Evolutionary conservation across 768 basidiomycete species (phyloP), one percentile per base, ranked within the genome.

Genomic region (Termitomyces bulborhizus): DNA sequence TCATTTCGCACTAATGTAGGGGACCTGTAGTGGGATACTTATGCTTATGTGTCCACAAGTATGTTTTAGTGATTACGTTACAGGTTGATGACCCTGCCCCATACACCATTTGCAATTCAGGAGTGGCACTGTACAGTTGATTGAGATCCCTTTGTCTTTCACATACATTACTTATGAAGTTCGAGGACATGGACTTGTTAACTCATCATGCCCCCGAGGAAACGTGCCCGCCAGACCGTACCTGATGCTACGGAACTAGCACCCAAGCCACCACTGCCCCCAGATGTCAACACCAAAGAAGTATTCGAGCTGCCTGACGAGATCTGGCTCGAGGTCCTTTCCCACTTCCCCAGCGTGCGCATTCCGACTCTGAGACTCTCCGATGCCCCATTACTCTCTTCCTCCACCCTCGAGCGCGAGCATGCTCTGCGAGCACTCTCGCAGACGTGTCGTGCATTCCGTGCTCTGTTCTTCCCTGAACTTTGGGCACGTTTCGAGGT

Each of bases 401-500:
- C 54, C 6, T 47, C 49, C 2, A 63, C 66, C 55, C 62, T 65
- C 27, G 64, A 62, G 31, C 67, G 69, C 21, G 21, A 21, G 21
- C 21, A 21, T 21, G 21, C 21, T 21, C 21, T 21, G 21, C 21
- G 21, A 21, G 21, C 21, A 21, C 64, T 73, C 6, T 73, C 73
- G 0, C 73, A 73, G 53, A 70, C 71, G 0, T 70, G 69, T 52
- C 58, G 53, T 21, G 45, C 57, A 0, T 66, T 70, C 44, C 62
- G 72, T 9, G 39, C 50, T 1, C 46, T 67, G 0, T 72, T 71
- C 44, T 59, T 70, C 3, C 67, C 67, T 1, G 50, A 68, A 44
- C 48, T 68, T 0, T 74, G 68, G 69, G 63, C 69, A 46, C 57
- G 65, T 9, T 58, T 73, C 27, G 66, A 72, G 42, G 67, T 64